Base-by-base conservation (phyloP, 2,329 filamentous ascomycete genomes). In the Stachybotrys chartarum region DNA sequence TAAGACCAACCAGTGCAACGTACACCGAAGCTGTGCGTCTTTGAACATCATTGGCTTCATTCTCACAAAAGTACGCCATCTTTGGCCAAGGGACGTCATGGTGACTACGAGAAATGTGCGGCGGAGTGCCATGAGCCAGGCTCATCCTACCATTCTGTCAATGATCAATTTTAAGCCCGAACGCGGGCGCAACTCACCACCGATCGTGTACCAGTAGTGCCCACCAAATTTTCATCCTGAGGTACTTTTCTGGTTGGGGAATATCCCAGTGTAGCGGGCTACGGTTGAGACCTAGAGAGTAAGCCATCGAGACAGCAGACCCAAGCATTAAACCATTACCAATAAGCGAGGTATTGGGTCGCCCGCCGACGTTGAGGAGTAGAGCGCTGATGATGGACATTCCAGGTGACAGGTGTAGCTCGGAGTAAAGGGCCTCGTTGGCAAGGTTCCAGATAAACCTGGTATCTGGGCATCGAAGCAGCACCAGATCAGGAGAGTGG, bases 361-460 rank as follows among this genome's bases (percentile, higher is more conserved):
- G 73, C 1, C 83, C 84, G 1, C 78, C 79, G 2, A 86, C 68
- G 60, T 86, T 83, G 10, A 86, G 72, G 8, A 85, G 65, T 6
- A 81, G 77, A 2, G 82, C 78, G 24, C 78, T 75, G 30, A 86
- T 75, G 1, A 81, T 82, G 1, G 82, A 81, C 48, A 85, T 70
- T 1, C 82, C 80, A 0, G 82, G 83, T 0, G 79, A 79, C 1
- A 81, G 74, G 52, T 82, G 77, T 7, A 85, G 77, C 56, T 86
- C 82, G 0, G 78, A 81, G 58, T 84, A 82, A 3, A 84, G 71
- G 1, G 82, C 81, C 53, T 81, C 80, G 18, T 78, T 81, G 7
- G 82, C 82, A 56, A 84, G 75, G 56, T 86, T 86, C 75, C 84
- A 84, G 8, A 82, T 78, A 63, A 83, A 86, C 49, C 81, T 77